A percentile compares a stretch with the other conserved stretches of the same genome.
Evolutionary conservation across 2,329 filamentous ascomycete species (phyloP).

Genomic region (Aspergillus neotritici): DNA sequence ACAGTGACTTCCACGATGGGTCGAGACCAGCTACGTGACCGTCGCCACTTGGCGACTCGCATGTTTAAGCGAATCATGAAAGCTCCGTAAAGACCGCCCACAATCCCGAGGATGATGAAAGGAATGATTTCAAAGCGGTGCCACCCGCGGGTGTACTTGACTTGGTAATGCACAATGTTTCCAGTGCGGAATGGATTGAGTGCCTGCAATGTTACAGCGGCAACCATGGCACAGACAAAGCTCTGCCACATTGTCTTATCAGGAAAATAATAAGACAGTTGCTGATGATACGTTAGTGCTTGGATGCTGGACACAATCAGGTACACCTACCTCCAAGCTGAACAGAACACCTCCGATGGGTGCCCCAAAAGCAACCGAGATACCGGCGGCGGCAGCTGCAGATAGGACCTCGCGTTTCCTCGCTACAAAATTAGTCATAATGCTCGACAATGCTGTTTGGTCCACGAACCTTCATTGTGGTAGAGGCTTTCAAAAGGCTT

Average conservation of each 20-base stretch:
- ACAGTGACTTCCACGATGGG: slow-evolving; percentile 74
- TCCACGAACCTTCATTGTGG: slow-evolving; percentile 69
- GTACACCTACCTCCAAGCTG: slow-evolving; percentile 70
- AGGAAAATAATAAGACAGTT: slow-evolving; percentile 94
- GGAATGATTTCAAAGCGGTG: slow-evolving; percentile 90
- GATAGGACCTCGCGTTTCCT: slow-evolving; percentile 90
- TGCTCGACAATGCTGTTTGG: not conserved
- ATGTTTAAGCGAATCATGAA: slow-evolving; percentile 95
- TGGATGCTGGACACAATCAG: not conserved
- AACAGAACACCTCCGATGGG: slow-evolving; percentile 93
- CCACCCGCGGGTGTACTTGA: slow-evolving; percentile 87
- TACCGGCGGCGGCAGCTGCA: slow-evolving; percentile 83
- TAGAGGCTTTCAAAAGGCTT: slow-evolving; percentile 78
- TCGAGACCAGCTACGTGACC: slow-evolving; percentile 60
- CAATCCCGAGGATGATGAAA: slow-evolving; percentile 76
- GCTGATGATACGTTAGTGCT: slow-evolving; percentile 41
- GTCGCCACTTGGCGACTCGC: slow-evolving; percentile 74
- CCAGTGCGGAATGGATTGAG: slow-evolving; percentile 92
- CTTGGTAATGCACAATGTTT: slow-evolving; percentile 92
- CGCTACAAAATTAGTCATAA: slow-evolving; percentile 47
- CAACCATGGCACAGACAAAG: slow-evolving; percentile 99
- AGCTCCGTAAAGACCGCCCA: slow-evolving; percentile 90
- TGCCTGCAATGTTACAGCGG: slow-evolving; percentile 84
- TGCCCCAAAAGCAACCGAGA: slow-evolving; percentile 89
- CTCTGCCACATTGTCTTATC: slow-evolving; percentile 99